Evolutionary conservation across 2,329 filamentous ascomycete genomes (phyloP).

Genomic region (Arachnopeziza araneosa): DNA sequence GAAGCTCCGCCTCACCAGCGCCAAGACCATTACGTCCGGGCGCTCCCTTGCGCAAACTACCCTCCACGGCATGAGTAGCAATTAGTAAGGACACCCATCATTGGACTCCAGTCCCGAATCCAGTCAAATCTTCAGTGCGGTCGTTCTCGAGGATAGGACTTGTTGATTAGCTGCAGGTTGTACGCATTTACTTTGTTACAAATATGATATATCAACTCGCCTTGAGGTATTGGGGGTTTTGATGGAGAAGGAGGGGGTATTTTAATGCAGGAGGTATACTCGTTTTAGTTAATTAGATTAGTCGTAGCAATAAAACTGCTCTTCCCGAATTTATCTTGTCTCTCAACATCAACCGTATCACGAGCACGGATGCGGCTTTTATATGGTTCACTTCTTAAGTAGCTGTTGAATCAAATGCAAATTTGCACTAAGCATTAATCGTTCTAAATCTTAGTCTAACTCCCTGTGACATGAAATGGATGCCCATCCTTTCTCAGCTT

Average conservation of each 20-base stretch:
- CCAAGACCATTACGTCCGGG: neutral
- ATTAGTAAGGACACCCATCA: neutral
- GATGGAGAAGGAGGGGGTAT: neutral
- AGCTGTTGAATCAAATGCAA: no score
- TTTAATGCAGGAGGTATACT: neutral
- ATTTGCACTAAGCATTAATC: no score
- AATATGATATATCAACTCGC: neutral
- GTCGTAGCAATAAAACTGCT: no score
- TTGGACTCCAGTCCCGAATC: neutral
- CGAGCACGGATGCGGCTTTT: no score
- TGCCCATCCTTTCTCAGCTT: no score
- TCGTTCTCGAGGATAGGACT: neutral
- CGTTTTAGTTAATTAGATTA: no score
- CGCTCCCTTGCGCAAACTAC: neutral
- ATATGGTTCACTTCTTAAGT: no score
- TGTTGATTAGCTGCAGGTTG: neutral
- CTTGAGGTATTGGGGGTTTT: neutral
- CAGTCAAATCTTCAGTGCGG: neutral
- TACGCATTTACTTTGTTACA: neutral
- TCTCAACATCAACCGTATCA: no score
- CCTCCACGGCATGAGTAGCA: neutral
- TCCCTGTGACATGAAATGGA: no score
- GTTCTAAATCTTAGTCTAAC: no score
- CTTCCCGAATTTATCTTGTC: no score
- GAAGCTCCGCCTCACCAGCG: neutral